These are phyloP conservation scores for Malania oleifera DNA, from an alignment of 164 flowering plant species.

Conservation along the genomic window DNA sequence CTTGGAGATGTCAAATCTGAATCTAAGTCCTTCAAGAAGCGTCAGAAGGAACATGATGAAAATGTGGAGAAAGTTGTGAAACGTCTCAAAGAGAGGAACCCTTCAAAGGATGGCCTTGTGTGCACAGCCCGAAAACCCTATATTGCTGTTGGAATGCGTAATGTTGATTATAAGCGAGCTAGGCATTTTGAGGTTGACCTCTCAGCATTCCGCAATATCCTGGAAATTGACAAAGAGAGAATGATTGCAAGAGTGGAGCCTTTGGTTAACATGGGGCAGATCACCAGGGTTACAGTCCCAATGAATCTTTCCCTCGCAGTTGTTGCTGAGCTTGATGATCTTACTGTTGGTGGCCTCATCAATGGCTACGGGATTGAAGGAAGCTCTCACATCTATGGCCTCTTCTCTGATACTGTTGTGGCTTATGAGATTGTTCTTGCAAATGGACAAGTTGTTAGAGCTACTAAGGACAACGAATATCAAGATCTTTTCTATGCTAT, in stretches of 20 bases:
- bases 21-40: slow-evolving; percentile 75
- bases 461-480: slow-evolving; percentile 89
- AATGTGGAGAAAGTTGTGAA: slow-evolving; percentile 87
- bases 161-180: slow-evolving; percentile 97
- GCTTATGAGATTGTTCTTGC: slow-evolving; percentile 92
- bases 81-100: slow-evolving; percentile 84
- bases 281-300: slow-evolving; percentile 76
- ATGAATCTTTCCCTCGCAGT: slow-evolving; percentile 95
- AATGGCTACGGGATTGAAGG: slow-evolving; percentile 99
- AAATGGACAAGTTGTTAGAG: slow-evolving; percentile 79
- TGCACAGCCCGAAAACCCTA: slow-evolving; percentile 99
- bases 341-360: slow-evolving; percentile 97
- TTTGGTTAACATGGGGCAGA: slow-evolving; percentile 97
- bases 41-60: slow-evolving; percentile 95
- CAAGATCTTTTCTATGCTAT: slow-evolving; percentile 88
- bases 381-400: slow-evolving; percentile 92
- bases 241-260: slow-evolving; percentile 97
- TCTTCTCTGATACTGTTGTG: slow-evolving; percentile 95
- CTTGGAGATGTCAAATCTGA: slow-evolving; percentile 90
- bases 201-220: slow-evolving; percentile 76
- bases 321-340: slow-evolving; percentile 98
- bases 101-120: slow-evolving; percentile 90
- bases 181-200: slow-evolving; percentile 96
- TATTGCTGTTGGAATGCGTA: slow-evolving; percentile 98
- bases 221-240: slow-evolving; percentile 71